Evolutionary conservation across 2,329 filamentous ascomycete genomes (phyloP), one percentile per base, ranked within the genome.

Genomic region (Chaetomium globosum): DNA sequence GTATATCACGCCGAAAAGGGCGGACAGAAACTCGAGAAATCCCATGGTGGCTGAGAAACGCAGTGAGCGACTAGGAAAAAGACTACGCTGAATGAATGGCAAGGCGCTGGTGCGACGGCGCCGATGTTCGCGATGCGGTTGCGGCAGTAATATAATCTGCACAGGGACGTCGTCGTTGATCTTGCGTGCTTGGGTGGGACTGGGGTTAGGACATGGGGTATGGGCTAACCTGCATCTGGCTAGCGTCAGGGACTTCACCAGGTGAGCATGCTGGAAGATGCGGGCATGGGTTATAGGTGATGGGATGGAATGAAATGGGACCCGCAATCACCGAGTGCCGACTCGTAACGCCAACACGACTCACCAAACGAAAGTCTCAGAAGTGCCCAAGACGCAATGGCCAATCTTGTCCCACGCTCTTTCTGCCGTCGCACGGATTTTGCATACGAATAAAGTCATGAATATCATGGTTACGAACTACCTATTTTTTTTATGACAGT

Each of bases 1-100:
- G 78, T 93, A 93, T 74, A 89, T 79, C 89, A 90, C 93, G 76
- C 90, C 90, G 71, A 91, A 85, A 36, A 89, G 74, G 73, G 80
- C 83, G 59, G 84, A 87, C 21, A 86, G 61, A 64, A 81, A 71
- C 33, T 75, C 70, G 65, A 87, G 81, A 68, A 85, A 79, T 2
- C 33, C 60, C 61, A 67, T 67, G 13, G 21, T 36, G 43, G 43
- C 30, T 8, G 28, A 13, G 3, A 3, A 12, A 23, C 12, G n/a
- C 12, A 28, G 23, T 30, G 46, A 54, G 36, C 9, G 56, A 19
- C 21, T 19, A 49, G 48, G 5, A 33, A 19, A 51, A 53, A 2
- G 19, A 43, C 26, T n/a, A 21, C 21, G 26, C 19, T 61, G 26
- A 31, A 48, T n/a, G 43, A 56, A 23, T 5, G 56, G 13, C 30